Evolutionary conservation across 1,284 basidiomycete genomes (phyloP), one percentile per base, ranked within the genome.

Genomic region (Apiotrichum montevideense): DNA sequence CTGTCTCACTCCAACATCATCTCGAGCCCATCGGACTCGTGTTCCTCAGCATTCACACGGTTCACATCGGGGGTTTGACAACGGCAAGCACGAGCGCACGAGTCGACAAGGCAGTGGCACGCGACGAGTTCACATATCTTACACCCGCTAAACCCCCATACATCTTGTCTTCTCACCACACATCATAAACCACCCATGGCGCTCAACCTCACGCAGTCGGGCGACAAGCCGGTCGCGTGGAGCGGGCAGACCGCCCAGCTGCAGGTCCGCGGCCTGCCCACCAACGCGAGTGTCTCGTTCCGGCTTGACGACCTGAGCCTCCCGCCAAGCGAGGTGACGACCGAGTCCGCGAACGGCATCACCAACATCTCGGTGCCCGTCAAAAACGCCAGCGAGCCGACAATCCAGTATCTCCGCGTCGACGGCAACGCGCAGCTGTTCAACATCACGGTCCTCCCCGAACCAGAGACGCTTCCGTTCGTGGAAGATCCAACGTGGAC

Each of bases 141-240:
- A 21, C 21, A 21, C 21, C 21, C 21, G 21, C 21, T 21, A 21
- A 21, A 21, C 21, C 21, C 21, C 21, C 21, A 21, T 21, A 21
- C 21, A 21, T 21, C 21, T 21, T 21, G 21, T 21, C 21, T 21
- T 21, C 21, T 21, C 21, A 21, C 21, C 21, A 21, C 21, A 21
- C 21, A 21, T 21, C 21, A 21, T 21, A 21, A 21, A 21, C 21
- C 21, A 21, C 21, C 21, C 21, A 21, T 21, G 21, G 21, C 21
- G 21, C 21, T 21, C 21, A 21, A 21, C 21, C 21, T 21, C 21
- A 21, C 21, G 21, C 21, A 21, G 21, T 21, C 21, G 21, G 21
- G 37, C 13, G 37, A 32, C 46, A 49, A 49, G 41, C 53, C 46
- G 8, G 53, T 49, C 40, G 53, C 46, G 1, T 54, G 46, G 46